phyloP scores from a whole-genome alignment of 108 stramenopile species.

The Nannochloropsis oceanica region DNA sequence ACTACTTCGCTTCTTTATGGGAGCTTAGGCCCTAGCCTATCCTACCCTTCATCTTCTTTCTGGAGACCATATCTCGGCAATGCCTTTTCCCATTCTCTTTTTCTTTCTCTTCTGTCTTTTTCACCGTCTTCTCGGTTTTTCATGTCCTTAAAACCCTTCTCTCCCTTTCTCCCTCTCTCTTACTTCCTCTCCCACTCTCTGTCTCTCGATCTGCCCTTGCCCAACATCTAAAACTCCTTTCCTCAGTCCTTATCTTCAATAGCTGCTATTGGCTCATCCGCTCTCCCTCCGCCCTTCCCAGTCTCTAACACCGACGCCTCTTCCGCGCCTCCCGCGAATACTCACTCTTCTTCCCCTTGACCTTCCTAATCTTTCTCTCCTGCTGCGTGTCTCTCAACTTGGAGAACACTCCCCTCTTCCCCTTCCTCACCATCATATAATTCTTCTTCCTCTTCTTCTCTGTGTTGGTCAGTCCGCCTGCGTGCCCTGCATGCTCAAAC shows the following conservation, averaged over 20 bases:
- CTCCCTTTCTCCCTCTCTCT: background rate
- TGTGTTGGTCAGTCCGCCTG: constrained; percentile 24
- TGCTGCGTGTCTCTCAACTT: background rate
- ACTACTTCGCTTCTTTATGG: no score
- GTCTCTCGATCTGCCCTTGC: no score
- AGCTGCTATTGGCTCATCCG: background rate
- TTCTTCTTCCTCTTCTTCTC: constrained; percentile 39
- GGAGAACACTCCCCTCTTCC: background rate
- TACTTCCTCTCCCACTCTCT: background rate
- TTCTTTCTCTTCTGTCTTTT: no score
- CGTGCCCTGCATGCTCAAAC: constrained; percentile 21
- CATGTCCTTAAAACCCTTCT: background rate
- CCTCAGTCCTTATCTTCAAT: background rate
- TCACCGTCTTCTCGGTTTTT: no score
- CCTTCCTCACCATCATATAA: constrained; percentile 34
- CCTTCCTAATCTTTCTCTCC: background rate
- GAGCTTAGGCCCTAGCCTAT: no score
- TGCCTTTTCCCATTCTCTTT: no score
- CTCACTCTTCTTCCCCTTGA: background rate
- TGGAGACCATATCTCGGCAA: no score
- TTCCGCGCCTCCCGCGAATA: background rate
- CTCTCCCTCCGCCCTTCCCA: background rate
- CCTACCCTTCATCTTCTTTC: no score
- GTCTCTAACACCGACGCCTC: background rate
- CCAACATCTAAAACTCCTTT: no score